Evolutionary conservation across 352 stramenopile species (phyloP), one percentile per base, ranked within the genome.

Genomic region (Pythium aquatile): DNA sequence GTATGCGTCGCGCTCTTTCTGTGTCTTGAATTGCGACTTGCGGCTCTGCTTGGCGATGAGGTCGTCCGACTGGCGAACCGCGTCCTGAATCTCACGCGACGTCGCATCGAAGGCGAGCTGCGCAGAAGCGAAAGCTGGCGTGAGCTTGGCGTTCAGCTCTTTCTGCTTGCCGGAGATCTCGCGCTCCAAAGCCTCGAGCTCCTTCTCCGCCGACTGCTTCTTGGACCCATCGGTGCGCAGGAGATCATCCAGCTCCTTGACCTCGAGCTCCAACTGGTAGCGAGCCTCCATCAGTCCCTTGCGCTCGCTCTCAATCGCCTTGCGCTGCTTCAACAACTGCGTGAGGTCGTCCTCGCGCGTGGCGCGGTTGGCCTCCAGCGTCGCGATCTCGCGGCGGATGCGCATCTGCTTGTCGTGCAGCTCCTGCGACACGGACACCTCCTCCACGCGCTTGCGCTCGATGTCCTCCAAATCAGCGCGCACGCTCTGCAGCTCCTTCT

Each of bases 11-110:
- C 97, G 85, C 53, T 98, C 88, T 42, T 88, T 83, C 61, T 98
- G 94, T 1, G 89, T 97, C 37, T 74, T 75, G 74, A 99, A 99
- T 65, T 99, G 93, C 44, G 83, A 91, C 44, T 95, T 97, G 52
- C 97, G 90, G 55, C 97, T 97, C 71, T 99, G 95, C 68, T 98
- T 98, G 24, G 91, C 93, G 63, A 99, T 98, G 9, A 99, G 77
- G 32, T 90, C 87, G 60, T 98, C 88, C 8, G 79, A 91, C 47
- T 91, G 73, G 20, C 74, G 71, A 55, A 64, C 79, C 39, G 73
- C 82, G 1, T 84, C 83, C 17, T 87, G 77, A 14, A 95, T 70
- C 24, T 80, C 69, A 52, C 58, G 63, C n/a, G 90, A 64, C 48
- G 98, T 89, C 65, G 88, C 90, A 61, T 98, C 85, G 65, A 98